Base-by-base conservation (phyloP, 2,329 filamentous ascomycete species). In the Pseudogymnoascus sp. region DNA sequence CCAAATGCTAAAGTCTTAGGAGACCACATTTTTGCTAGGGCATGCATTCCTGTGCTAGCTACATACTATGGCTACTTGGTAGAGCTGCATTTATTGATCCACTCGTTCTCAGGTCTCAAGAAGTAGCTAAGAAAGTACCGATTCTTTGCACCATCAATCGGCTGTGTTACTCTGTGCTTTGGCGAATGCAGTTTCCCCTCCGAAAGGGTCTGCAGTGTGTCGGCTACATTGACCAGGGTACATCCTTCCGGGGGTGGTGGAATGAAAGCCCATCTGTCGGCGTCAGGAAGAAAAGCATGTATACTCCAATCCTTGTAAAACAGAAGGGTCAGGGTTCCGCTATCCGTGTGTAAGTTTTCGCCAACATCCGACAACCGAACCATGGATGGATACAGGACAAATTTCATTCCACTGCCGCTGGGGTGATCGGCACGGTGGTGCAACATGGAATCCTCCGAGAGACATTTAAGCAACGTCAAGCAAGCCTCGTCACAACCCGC, bases 101-200 rank as follows among this genome's bases (percentile, higher is more conserved):
- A 64, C 27, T 61, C 61, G 18, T 60, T 60, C 39, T 66, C 63
- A n/a, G 69, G 69, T 60, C 69, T 65, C 61, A 71, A 62, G 60
- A 66, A 70, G 61, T 71, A 71, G 18, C 65, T 67, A 27, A 70
- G 64, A 61, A 65, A 70, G 64, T 66, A 68, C 52, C 69, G 61
- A 33, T 68, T 62, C 61, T 65, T 63, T 10, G 61, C 62, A 27
- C 69, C 69, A 64, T 68, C 68, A 31, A 61, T 52, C 18, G 65
- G 67, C 61, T 71, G 69, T 36, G 60, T 69, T 18, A 70, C 67
- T 45, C 66, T 64, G 62, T 71, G 69, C 18, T 65, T 62, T 21
- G 65, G 65, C 6, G 69, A 70, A 37, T 68, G 67, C 21, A 71
- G 55, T 18, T 62, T 65, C 15, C 65, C 66, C 5, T 64, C 65